Evolutionary conservation across 345 rosid species (phyloP).

Genomic region (Hibiscus trionum): DNA sequence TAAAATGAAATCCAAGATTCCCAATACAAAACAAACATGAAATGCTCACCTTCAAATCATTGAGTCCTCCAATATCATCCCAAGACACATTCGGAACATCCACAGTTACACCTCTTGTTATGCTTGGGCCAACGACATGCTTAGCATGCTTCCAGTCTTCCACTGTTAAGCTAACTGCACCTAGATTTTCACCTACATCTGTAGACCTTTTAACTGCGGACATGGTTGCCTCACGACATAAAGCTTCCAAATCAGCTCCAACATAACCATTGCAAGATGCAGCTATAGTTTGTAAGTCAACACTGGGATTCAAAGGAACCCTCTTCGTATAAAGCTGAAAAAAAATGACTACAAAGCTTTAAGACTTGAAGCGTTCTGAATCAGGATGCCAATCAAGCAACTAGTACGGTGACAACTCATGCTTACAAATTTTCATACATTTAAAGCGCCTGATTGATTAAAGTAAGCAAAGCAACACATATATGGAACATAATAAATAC

Average conservation of each 20-base stretch:
- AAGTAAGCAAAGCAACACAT: not conserved
- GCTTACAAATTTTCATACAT: not conserved
- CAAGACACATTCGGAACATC: constrained; percentile 85
- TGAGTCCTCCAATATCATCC: constrained; percentile 88
- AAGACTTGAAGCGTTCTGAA: not conserved
- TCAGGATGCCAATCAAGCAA: not conserved
- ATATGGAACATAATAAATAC: not conserved
- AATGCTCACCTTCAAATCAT: constrained; percentile 11
- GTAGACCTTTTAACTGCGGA: constrained; percentile 52
- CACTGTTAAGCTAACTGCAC: constrained; percentile 29
- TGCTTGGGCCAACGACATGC: constrained; percentile 73
- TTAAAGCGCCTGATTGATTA: too few relatives aligned
- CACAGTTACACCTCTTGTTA: constrained; percentile 83
- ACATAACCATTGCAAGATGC: constrained; percentile 81
- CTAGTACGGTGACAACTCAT: not conserved
- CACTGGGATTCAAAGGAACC: constrained; percentile 43
- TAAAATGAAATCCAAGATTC: not conserved
- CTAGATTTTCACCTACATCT: constrained; percentile 24
- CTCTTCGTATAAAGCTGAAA: constrained; percentile 77
- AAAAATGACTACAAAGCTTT: constrained; percentile 3
- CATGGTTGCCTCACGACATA: constrained; percentile 67
- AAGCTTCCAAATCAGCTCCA: constrained; percentile 95
- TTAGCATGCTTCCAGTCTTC: constrained; percentile 73
- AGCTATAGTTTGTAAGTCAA: constrained; percentile 61
- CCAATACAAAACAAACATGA: not conserved